A percentile compares a stretch with the other conserved stretches of the same genome.
These are phyloP conservation scores for Zymoseptoria pseudotritici DNA, from an alignment of 2,329 filamentous ascomycete genomes.

Conservation along the genomic window DNA sequence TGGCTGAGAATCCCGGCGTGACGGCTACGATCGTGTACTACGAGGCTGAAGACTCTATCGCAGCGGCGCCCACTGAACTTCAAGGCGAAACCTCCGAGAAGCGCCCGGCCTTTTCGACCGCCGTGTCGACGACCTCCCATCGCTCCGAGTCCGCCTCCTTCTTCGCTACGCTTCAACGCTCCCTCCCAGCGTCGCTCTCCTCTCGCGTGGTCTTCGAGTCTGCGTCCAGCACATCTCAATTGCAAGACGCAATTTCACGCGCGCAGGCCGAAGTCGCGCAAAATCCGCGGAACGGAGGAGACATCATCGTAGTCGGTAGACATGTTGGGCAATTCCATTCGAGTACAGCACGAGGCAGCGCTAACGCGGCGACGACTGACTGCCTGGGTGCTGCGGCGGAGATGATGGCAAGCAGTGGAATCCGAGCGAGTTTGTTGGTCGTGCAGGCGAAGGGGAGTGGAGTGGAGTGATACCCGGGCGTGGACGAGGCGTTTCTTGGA, in stretches of 20 bases:
- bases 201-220: conserved; percentile 53
- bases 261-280: conserved; percentile 55
- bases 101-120: conserved; percentile 5
- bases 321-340: conserved; percentile 31
- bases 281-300: conserved; percentile 58
- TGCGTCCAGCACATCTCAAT: conserved; percentile 33
- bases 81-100: conserved; percentile 4
- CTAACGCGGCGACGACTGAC: background rate
- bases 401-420: conserved; percentile 49
- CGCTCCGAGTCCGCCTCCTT: conserved; percentile 42
- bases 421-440: conserved; percentile 63
- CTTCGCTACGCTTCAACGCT: conserved; percentile 51
- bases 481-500: background rate
- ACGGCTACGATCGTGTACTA: conserved; percentile 69
- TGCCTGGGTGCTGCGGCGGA: conserved; percentile 56
- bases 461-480: conserved; percentile 6
- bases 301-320: conserved; percentile 62
- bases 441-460: conserved; percentile 50
- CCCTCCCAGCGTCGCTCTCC: conserved; percentile 45
- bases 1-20: conserved; percentile 70
- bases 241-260: conserved; percentile 43
- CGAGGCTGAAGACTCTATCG: conserved; percentile 22
- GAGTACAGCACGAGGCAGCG: conserved; percentile 23
- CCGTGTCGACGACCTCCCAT: conserved; percentile 1
- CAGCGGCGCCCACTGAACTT: conserved; percentile 4